Evolutionary conservation across 228 moss, liverwort and hornwort genomes (phyloP).

Genomic region (Sphagnum magellanicum): DNA sequence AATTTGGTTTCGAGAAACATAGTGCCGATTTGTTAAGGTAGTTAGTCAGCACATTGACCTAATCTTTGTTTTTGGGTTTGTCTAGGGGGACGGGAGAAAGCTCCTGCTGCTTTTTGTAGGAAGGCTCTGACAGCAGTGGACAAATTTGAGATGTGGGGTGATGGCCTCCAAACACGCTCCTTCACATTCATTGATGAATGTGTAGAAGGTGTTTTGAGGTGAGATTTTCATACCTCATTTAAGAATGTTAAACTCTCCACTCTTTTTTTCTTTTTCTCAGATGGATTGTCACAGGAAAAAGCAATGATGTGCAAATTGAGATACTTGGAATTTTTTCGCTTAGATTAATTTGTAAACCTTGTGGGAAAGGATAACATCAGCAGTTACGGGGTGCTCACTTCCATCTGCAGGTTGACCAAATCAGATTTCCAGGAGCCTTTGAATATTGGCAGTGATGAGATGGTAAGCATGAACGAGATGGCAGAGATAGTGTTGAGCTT

Average conservation of each 20-base stretch:
- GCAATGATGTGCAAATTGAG: background rate
- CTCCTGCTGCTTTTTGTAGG: slow-evolving; percentile 33
- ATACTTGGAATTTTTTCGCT: background rate
- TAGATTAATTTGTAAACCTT: background rate
- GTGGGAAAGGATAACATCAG: no score
- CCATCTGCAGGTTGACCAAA: slow-evolving; percentile 25
- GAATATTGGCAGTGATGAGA: slow-evolving; percentile 43
- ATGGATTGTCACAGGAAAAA: background rate
- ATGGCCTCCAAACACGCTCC: slow-evolving; percentile 33
- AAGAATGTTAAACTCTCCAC: background rate
- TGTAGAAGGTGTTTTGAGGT: slow-evolving; percentile 42
- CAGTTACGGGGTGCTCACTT: no score
- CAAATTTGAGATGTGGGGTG: slow-evolving; percentile 38
- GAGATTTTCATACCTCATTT: background rate
- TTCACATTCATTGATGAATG: slow-evolving; percentile 56
- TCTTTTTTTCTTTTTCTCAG: background rate
- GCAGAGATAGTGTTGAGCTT: slow-evolving; percentile 37
- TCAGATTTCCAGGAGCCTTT: slow-evolving; percentile 21
- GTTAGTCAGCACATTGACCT: background rate
- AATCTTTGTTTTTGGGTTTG: background rate
- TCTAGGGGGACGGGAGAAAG: slow-evolving; percentile 37
- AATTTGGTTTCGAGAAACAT: background rate
- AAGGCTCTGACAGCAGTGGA: slow-evolving; percentile 27
- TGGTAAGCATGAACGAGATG: slow-evolving; percentile 54
- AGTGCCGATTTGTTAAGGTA: background rate